phyloP scores from a whole-genome alignment of 495 filamentous ascomycete genomes.

The Corynascus novoguineensis region DNA sequence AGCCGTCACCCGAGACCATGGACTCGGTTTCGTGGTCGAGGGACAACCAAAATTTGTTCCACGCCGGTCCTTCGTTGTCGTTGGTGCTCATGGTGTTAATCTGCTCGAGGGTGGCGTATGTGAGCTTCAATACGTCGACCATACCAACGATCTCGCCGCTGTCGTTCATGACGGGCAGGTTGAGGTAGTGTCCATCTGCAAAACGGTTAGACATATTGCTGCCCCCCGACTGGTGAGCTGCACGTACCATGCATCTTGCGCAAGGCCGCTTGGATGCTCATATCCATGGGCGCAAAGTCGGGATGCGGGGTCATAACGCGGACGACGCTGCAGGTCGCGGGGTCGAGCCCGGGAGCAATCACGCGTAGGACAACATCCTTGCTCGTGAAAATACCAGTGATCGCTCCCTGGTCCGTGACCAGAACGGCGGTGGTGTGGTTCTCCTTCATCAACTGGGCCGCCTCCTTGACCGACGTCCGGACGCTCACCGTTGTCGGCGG shows the following conservation, averaged over 20 bases:
- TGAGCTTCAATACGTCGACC: constrained; percentile 97
- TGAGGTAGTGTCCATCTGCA: constrained; percentile 93
- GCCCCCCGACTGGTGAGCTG: neutral
- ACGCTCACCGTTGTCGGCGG: constrained; percentile 94
- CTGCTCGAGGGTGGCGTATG: constrained; percentile 96
- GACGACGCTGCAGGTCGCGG: constrained; percentile 91
- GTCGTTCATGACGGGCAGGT: constrained; percentile 97
- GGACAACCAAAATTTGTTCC: constrained; percentile 99
- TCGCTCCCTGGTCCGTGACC: constrained; percentile 93
- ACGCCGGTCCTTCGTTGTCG: constrained; percentile 91
- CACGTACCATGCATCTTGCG: constrained; percentile 95
- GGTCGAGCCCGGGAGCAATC: constrained; percentile 93
- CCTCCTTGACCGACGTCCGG: constrained; percentile 91
- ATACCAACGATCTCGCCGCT: constrained; percentile 96
- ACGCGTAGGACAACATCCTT: constrained; percentile 98
- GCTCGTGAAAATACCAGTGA: constrained; percentile 98
- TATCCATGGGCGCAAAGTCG: constrained; percentile 96
- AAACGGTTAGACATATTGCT: neutral
- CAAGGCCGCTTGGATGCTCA: constrained; percentile 96
- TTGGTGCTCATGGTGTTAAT: constrained; percentile 64
- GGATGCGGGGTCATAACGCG: constrained; percentile 98
- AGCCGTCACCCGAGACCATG: constrained; percentile 83
- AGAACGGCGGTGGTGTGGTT: constrained; percentile 95
- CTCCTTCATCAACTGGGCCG: constrained; percentile 92
- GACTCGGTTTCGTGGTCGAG: constrained; percentile 96